phyloP scores from a whole-genome alignment of 768 basidiomycete genomes.

The Termitomyces sp. region DNA sequence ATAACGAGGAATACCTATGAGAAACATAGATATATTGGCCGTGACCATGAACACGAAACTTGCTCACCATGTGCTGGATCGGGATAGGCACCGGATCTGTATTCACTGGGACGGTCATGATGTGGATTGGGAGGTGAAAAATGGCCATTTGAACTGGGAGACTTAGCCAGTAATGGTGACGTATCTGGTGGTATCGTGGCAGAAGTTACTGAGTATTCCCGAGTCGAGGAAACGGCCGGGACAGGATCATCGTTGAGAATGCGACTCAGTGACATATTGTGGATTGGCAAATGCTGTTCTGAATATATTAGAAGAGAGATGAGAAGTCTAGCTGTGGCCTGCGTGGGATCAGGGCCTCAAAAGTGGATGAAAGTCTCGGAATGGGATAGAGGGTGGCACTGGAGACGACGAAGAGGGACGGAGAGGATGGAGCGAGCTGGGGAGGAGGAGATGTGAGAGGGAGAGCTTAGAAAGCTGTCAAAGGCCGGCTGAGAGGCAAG shows the following conservation, averaged over 20 bases:
- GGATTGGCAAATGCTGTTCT: background rate
- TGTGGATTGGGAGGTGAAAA: constrained; percentile 17
- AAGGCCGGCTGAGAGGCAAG: constrained; percentile 19
- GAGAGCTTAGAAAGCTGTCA: constrained; percentile 20
- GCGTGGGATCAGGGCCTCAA: constrained; percentile 31
- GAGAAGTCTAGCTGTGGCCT: constrained; percentile 15
- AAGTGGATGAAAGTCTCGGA: constrained; percentile 5
- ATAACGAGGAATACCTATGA: constrained; percentile 26
- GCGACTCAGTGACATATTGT: constrained; percentile 68
- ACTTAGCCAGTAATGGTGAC: constrained; percentile 11
- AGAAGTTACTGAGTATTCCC: constrained; percentile 27
- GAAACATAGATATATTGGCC: background rate
- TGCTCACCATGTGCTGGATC: constrained; percentile 9
- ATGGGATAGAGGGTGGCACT: constrained; percentile 5
- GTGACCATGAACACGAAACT: background rate
- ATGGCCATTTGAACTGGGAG: constrained; percentile 18
- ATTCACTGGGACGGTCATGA: constrained; percentile 5
- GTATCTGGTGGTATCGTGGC: constrained; percentile 17
- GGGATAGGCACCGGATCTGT: constrained; percentile 6
- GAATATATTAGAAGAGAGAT: constrained; percentile 6
- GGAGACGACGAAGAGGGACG: constrained; percentile 8
- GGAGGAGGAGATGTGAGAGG: constrained; percentile 16
- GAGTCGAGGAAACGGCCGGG: constrained; percentile 30
- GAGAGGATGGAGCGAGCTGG: constrained; percentile 8
- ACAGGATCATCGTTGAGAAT: constrained; percentile 77